Evolutionary conservation across 176 grass and related monocot genomes (phyloP).

Genomic region (Carex cristatella): DNA sequence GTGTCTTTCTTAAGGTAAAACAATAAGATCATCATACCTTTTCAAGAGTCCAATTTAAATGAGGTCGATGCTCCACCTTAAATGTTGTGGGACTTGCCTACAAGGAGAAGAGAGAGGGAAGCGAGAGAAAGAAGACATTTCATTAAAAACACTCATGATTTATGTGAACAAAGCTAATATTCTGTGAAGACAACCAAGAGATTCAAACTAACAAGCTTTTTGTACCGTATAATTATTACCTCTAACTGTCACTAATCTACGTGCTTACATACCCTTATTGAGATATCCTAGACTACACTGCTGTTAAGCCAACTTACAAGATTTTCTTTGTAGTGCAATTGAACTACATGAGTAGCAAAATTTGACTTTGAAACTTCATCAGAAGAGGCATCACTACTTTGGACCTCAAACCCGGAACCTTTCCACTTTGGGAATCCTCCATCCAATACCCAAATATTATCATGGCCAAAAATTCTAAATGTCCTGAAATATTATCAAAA

Average conservation of each 20-base stretch:
- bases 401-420: conserved; percentile 57
- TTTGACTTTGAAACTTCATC: conserved; percentile 42
- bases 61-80: conserved; percentile 65
- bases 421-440: conserved; percentile 86
- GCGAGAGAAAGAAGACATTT: neutral
- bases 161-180: neutral
- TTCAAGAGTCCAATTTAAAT: conserved; percentile 63
- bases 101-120: conserved; percentile 1
- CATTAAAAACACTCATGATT: neutral
- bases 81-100: conserved; percentile 45
- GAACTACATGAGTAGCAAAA: conserved; percentile 43
- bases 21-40: conserved; percentile 32
- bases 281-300: neutral
- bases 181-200: neutral
- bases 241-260: neutral
- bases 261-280: too few species aligned
- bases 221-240: neutral
- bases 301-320: conserved; percentile 31
- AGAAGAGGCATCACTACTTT: conserved; percentile 23
- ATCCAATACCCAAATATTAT: conserved; percentile 81
- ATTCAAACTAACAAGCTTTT: neutral
- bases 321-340: conserved; percentile 55
- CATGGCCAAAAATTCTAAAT: conserved; percentile 84
- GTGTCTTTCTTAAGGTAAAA: neutral
- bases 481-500: conserved; percentile 42